Base-by-base conservation (phyloP, 805 yeast species). In the Teunomyces barrocoloradensis region DNA sequence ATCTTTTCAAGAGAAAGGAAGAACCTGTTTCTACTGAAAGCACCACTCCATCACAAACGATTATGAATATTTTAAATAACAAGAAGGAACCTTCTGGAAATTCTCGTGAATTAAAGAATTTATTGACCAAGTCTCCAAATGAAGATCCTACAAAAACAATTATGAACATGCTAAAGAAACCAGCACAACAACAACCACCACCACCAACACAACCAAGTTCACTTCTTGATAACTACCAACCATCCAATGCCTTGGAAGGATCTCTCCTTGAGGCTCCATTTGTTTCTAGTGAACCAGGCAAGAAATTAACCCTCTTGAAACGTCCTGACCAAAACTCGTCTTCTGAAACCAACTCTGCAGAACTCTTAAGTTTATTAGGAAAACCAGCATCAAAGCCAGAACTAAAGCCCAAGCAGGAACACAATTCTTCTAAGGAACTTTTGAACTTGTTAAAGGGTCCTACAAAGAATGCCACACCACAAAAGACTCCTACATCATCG, bases 91-190 rank as follows among this genome's bases (percentile, higher is more conserved):
- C 28, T 10, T 27, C 46, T 3, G 40, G 15, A 20, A 37, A 37
- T 11, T 37, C 40, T 7, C 13, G 25, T 20, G 40, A 23, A 53
- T 78, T 82, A 49, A 90, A 73, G 58, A 85, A 66, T 34, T 81
- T 74, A 59, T 82, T 84, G 9, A 89, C 85, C 43, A 74, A 63
- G 9, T 70, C 69, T 3, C 79, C 68, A 7, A 72, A 65, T 44
- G 82, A 66, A 1, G 92, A 88, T 11, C 71, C 57, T 30, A 37
- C 40, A 11, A 20, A 37, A 15, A 18, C 40, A 37, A 37, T 37
- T 39, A 23, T 18, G 32, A 27, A 18, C 33, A 27, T 27, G 43
- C 17, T 39, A 3, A 15, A 39, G n/a, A 39, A 39, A 12, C 43
- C 43, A 23, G 15, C 28, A 6, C 23, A 17, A n/a, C 38, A 17